Evolutionary conservation across 31 red algal species (phyloP).

Genomic region (Odonthalia washingtoniensis): DNA sequence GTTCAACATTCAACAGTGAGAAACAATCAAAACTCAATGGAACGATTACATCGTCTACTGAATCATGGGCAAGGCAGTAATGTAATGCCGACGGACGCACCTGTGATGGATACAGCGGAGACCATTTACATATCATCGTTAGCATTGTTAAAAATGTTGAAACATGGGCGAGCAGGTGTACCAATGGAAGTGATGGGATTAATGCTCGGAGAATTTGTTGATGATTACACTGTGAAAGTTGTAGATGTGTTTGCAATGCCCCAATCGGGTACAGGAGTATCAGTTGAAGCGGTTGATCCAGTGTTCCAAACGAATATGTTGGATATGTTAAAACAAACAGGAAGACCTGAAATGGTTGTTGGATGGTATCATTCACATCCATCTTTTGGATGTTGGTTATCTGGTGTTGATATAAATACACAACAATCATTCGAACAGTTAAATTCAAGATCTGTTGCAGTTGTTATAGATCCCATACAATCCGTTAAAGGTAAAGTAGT

Average conservation of each 20-base stretch:
- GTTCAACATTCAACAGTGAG: too few species aligned
- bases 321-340: conserved; percentile 98
- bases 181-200: conserved; percentile 99
- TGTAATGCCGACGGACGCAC: conserved; percentile 70
- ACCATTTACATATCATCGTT: conserved; percentile 98
- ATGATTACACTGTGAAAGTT: conserved; percentile 99
- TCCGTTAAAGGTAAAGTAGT: conserved; percentile 99
- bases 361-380: conserved; percentile 99
- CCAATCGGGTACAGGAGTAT: conserved; percentile 96
- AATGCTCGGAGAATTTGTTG: conserved; percentile 99
- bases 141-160: conserved; percentile 99
- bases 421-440: conserved; percentile 99
- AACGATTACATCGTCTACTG: conserved; percentile 84
- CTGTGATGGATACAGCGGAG: conserved; percentile 94
- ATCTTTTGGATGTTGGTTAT: conserved; percentile 99
- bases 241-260: conserved; percentile 99
- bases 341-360: conserved; percentile 98
- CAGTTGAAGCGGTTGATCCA: conserved; percentile 97
- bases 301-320: conserved; percentile 99
- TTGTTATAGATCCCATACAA: conserved; percentile 99
- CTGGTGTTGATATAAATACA: conserved; percentile 99
- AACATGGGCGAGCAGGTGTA: conserved; percentile 98
- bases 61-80: conserved; percentile 72
- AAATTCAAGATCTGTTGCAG: conserved; percentile 92
- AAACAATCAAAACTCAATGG: conserved; percentile 57